Percentiles rank a stretch among this genome's conserved stretches.
Conservation (phyloP, 306 rosid species). For the Cotoneaster glaucophyllus region DNA sequence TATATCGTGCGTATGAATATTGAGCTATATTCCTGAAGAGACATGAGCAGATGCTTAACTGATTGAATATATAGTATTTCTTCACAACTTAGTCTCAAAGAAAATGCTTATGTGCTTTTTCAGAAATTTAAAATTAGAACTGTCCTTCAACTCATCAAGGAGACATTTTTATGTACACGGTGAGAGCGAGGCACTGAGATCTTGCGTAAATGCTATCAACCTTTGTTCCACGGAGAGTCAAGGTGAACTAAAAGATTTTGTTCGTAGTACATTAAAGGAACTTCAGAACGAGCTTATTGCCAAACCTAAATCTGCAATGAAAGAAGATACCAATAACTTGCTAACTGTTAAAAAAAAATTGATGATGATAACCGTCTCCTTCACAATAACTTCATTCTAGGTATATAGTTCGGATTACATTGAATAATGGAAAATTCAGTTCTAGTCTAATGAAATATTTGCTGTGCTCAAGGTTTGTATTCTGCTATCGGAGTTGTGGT, state of each 20-base stretch:
- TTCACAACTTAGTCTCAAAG: conserved; percentile 10
- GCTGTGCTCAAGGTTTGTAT: conserved; percentile 58
- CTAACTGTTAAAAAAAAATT: neutral
- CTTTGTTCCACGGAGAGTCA: conserved; percentile 71
- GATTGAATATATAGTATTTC: conserved; percentile 9
- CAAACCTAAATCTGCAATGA: conserved; percentile 65
- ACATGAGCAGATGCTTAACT: conserved; percentile 67
- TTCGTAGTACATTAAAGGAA: conserved; percentile 49
- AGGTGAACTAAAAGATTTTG: conserved; percentile 90
- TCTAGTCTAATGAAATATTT: conserved; percentile 28
- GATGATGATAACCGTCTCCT: no score
- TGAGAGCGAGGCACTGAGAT: conserved; percentile 81
- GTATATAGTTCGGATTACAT: neutral
- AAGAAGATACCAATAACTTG: conserved; percentile 35
- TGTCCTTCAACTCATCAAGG: conserved; percentile 78
- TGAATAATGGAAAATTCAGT: neutral
- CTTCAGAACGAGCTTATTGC: conserved; percentile 62
- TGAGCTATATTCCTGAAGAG: conserved; percentile 81
- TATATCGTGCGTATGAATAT: conserved; percentile 74
- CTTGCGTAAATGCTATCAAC: conserved; percentile 68
- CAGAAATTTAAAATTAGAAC: conserved; percentile 60
- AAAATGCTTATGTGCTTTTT: conserved; percentile 14
- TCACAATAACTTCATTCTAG: conserved; percentile 10
- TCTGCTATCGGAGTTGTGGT: conserved; percentile 63
- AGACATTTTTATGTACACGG: conserved; percentile 78